Percentiles rank a stretch among this genome's conserved stretches.
Conservation (phyloP, 495 filamentous ascomycete genomes). For the Hyphodiscus hymeniophilus region DNA sequence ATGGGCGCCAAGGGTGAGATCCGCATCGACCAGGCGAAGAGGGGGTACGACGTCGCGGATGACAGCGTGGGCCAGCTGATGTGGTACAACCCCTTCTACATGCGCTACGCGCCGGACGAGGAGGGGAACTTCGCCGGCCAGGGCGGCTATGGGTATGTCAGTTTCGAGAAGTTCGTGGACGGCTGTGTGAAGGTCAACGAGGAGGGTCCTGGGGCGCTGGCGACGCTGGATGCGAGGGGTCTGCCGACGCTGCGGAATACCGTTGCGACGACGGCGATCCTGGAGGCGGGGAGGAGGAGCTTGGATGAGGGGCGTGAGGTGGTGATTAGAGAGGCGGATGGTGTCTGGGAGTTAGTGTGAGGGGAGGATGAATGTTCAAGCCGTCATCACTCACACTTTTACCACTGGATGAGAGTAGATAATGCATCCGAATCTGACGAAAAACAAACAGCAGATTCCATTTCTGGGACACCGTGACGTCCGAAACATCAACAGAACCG, state of each 20-base stretch:
- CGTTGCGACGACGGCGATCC: conserved; percentile 81
- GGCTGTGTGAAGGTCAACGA: conserved; percentile 66
- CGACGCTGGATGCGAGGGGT: conserved; percentile 68
- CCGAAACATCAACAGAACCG: background rate
- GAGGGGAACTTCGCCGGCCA: conserved; percentile 91
- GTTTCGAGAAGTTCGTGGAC: conserved; percentile 93
- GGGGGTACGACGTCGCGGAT: conserved; percentile 88
- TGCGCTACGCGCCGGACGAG: conserved; percentile 92
- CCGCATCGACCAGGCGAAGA: conserved; percentile 85
- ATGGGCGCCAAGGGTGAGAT: conserved; percentile 80
- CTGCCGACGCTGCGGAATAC: conserved; percentile 84
- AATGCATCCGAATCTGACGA: no score
- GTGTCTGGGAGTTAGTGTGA: conserved; percentile 63
- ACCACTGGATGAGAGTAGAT: no score
- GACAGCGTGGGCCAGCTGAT: conserved; percentile 58
- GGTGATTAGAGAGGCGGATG: conserved; percentile 55
- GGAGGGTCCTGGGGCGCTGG: conserved; percentile 57
- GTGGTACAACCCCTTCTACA: conserved; percentile 95
- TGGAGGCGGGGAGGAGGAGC: conserved; percentile 75
- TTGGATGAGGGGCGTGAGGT: conserved; percentile 75
- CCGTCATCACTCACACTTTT: no score
- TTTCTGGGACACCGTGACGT: no score
- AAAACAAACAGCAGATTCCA: no score
- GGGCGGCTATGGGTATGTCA: conserved; percentile 86
- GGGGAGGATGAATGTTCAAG: no score